A percentile compares a stretch with the other conserved stretches of the same genome.
phyloP scores from a whole-genome alignment of 2,329 filamentous ascomycete genomes.

The Nemania sp. region DNA sequence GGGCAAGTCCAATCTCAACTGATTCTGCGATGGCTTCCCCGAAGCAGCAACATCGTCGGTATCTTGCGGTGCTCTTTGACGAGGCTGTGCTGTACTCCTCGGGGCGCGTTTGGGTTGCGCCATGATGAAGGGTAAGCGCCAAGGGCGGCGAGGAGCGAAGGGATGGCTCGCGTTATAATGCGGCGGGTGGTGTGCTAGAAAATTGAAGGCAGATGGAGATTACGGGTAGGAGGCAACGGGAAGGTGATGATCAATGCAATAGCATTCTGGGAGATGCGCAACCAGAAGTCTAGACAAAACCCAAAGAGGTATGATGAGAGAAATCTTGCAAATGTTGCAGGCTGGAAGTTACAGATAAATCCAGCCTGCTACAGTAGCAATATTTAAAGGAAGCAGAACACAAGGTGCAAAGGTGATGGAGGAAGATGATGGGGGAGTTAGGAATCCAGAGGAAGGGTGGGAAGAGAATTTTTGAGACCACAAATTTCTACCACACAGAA shows the following conservation, averaged over 20 bases:
- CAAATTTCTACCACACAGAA: constrained; percentile 6
- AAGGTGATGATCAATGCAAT: constrained; percentile 2
- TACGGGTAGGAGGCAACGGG: not conserved
- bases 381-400: constrained; percentile 5
- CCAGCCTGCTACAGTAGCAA: not conserved
- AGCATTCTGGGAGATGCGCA: not conserved
- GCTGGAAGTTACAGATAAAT: constrained; percentile 5
- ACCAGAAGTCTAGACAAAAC: not conserved
- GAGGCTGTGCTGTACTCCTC: not conserved
- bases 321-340: not conserved
- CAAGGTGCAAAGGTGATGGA: constrained; percentile 4
- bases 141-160: not conserved
- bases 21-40: constrained; percentile 7
- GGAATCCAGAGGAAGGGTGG: constrained; percentile 1
- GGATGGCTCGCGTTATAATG: not conserved
- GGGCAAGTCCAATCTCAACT: constrained; percentile 27
- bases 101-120: too few relatives aligned
- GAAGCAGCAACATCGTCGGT: not conserved
- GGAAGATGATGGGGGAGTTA: constrained; percentile 11
- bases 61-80: not conserved
- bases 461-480: not conserved
- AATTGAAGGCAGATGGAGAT: not conserved
- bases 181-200: not conserved
- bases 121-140: not conserved
- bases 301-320: not conserved